Base-by-base conservation (phyloP, 176 grass and related monocot species). In the Aechmea fasciata region DNA sequence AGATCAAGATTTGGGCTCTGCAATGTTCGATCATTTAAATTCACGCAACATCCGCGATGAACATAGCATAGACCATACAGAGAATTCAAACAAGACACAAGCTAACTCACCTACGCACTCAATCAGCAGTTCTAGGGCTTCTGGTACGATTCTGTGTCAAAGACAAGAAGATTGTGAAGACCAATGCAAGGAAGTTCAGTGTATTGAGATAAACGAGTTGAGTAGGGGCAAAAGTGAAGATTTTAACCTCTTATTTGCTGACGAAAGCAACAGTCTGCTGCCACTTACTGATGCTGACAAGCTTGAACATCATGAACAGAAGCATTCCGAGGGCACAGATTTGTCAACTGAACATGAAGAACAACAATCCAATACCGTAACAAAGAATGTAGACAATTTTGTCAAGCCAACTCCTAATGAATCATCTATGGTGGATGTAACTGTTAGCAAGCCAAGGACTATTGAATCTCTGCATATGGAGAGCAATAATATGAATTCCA, bases 171-270 rank as follows among this genome's bases (percentile, higher is more conserved):
- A 75, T 13, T 71, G 64, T 13, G 79, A 90, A 51, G 88, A 91
- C 11, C 77, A 90, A 13, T 93, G 89, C 82, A 93, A 93, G 70
- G 89, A 99, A 81, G 94, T 99, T 0, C 79, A 69, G 23, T 92
- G 89, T 70, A 76, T 97, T 13, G 77, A 93, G 71, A 84, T 66
- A 18, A 74, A 85, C 55, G 63, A 76, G 25, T 48, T 74, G 3
- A 79, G 82, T 28, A 67, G 50, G 72, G 84, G 47, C 51, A 73
- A 54, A 53, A 81, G 68, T 50, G 81, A 69, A 52, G 69, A 85
- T 71, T 90, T 79, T 10, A 71, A 65, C 69, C 73, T 71, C 14
- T 51, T 83, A 75, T 11, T 75, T 53, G 71, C 75, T 11, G 62
- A 85, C 14, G 82, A 72, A 62, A 65, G 52, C 63, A 48, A 76